Conservation (phyloP, 371 early-diverging fungal genomes). For the Mucor lusitanicus region DNA sequence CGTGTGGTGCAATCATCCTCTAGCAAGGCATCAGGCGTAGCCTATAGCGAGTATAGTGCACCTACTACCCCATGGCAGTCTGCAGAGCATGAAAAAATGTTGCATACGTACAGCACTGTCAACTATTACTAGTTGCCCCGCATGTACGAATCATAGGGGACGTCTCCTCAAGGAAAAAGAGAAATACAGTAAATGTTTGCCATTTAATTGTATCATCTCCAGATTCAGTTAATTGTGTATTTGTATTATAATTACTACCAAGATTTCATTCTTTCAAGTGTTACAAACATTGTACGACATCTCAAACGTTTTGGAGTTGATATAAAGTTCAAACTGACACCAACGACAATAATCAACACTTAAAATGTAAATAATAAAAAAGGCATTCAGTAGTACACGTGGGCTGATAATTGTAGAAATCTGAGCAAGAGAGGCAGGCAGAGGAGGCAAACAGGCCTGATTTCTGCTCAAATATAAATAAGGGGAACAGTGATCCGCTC, state of each 20-base stretch:
- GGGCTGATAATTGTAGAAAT: background rate
- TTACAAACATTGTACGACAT: background rate
- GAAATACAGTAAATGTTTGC: background rate
- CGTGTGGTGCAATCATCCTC: no score
- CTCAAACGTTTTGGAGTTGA: conserved; percentile 6
- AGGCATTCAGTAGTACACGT: conserved; percentile 8
- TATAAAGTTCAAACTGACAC: conserved; percentile 2
- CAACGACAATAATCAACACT: conserved; percentile 3
- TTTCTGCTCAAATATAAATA: conserved; percentile 11
- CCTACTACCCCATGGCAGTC: no score
- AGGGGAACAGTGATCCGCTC: background rate
- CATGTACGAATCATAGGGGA: no score
- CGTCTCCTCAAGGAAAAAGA: no score
- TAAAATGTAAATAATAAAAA: background rate
- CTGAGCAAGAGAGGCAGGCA: no score
- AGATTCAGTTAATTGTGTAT: background rate
- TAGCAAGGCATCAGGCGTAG: no score
- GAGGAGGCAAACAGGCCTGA: background rate
- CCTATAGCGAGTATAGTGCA: no score
- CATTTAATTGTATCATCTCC: background rate
- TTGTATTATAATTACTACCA: background rate
- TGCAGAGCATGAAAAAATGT: no score
- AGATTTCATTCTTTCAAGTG: background rate
- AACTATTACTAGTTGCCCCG: no score
- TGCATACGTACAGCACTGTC: no score